Conservation (phyloP, 768 basidiomycete genomes). For the Macrolepiota dolichaula region DNA sequence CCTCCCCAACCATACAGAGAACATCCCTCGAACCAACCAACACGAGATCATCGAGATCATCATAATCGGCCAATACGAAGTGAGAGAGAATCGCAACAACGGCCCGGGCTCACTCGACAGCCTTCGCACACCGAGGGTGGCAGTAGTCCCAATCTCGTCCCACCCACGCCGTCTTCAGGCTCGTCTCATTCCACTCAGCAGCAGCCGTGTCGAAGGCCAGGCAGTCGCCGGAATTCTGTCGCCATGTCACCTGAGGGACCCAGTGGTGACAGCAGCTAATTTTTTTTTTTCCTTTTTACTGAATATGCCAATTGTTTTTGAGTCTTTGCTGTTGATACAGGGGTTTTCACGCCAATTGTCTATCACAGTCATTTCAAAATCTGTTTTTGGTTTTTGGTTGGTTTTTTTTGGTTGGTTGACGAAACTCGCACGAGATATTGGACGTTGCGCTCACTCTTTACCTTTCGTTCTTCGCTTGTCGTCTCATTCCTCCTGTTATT, state of each 20-base stretch:
- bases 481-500: constrained; percentile 5
- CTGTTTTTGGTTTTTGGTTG: neutral
- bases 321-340: neutral
- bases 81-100: constrained; percentile 19
- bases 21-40: constrained; percentile 18
- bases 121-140: constrained; percentile 16
- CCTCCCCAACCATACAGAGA: constrained; percentile 33
- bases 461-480: constrained; percentile 9
- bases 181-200: constrained; percentile 7
- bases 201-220: constrained; percentile 17
- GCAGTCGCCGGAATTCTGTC: constrained; percentile 34
- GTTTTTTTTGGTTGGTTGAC: neutral
- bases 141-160: neutral
- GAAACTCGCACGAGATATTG: constrained; percentile 3
- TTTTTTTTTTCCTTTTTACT: neutral
- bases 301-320: neutral
- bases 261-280: constrained; percentile 12
- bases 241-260: constrained; percentile 30
- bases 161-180: neutral
- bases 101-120: constrained; percentile 23
- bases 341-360: neutral
- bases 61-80: constrained; percentile 18
- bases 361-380: neutral
- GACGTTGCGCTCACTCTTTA: constrained; percentile 18
- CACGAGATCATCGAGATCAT: constrained; percentile 14